Evolutionary conservation across 2,329 filamentous ascomycete genomes (phyloP), one percentile per base, ranked within the genome.

Genomic region (Venturia aucupariae): DNA sequence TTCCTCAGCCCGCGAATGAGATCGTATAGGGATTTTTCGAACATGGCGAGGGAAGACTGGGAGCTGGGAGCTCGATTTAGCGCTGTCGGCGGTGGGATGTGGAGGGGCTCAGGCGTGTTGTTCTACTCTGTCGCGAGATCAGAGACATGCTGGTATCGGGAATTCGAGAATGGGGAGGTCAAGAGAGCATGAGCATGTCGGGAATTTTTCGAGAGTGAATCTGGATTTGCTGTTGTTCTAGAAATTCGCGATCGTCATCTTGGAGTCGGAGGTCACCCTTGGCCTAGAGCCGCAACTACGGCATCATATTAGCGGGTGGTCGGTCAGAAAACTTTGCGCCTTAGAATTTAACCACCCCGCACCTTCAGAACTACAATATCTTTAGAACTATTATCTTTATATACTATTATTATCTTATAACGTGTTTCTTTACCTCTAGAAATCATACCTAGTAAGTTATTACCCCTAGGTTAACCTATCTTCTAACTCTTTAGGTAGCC

Each of bases 11-110:
- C 94, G 77, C 92, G 86, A 72, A 99, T 99, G 81, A 99, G 92
- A 85, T 97, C 93, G 78, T 97, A 96, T 24, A 99, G 85, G 51
- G 94, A 97, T 79, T 99, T 99, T 78, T 99, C 94, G 80, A 99
- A 99, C 94, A 92, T 97, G 22, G 35, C n/a, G 39, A 35, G 38
- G 54, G 19, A 60, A 15, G 59, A 27, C 41, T 41, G 8, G 15
- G 11, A 19, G 22, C 13, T 41, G 27, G 35, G n/a, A 60, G 35
- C 32, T 60, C 27, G 59, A 35, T 57, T 57, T 57, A 57, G 15
- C 51, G 51, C 51, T 19, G 19, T 19, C 51, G 51, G 27, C 35
- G 51, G 51, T 57, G 51, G 51, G 30, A 57, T 60, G 41, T 60
- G 38, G 59, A 60, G 59, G 59, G 38, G 19, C n/a, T 60, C 11